Percentiles rank a stretch among this genome's conserved stretches.
These are phyloP conservation scores for Porodaedalea pini DNA, from an alignment of 1,284 basidiomycete species.

Conservation along the genomic window DNA sequence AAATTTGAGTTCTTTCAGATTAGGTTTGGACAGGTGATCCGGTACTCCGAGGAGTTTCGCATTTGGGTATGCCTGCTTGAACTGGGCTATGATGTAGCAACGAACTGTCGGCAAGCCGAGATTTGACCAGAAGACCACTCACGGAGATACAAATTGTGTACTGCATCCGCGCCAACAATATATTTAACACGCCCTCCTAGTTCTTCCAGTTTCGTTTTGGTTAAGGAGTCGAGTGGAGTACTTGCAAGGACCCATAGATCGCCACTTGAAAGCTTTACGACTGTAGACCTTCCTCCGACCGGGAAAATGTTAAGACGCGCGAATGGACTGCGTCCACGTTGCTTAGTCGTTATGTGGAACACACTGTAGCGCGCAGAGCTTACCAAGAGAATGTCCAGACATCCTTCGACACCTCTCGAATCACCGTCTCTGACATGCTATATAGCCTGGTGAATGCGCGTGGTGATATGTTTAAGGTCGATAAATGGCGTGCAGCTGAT, in stretches of 20 bases:
- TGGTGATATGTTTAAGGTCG: no score
- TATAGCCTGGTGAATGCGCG: not conserved
- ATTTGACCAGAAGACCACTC: conserved; percentile 26
- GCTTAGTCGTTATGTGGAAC: not conserved
- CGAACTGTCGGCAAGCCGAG: not conserved
- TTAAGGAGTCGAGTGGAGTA: conserved; percentile 72
- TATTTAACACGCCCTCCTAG: conserved; percentile 75
- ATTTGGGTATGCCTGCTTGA: conserved; percentile 70
- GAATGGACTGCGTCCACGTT: conserved; percentile 52
- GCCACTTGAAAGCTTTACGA: conserved; percentile 67
- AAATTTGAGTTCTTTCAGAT: conserved; percentile 38
- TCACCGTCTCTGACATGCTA: conserved; percentile 25
- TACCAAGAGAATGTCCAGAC: conserved; percentile 77
- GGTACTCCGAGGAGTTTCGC: conserved; percentile 73
- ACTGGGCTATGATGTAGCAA: conserved; percentile 45
- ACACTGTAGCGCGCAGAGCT: conserved; percentile 22
- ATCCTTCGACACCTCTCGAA: conserved; percentile 44
- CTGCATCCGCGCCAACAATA: conserved; percentile 61
- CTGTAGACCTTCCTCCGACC: conserved; percentile 80
- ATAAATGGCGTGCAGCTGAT: not conserved
- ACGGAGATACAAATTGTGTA: conserved; percentile 67
- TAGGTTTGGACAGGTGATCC: conserved; percentile 46
- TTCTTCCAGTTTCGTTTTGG: conserved; percentile 65
- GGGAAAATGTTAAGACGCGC: conserved; percentile 59
- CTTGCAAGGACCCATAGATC: conserved; percentile 86